These are phyloP conservation scores for Coemansia sp. DNA, from an alignment of 192 early-diverging fungal genomes.

Conservation along the genomic window DNA sequence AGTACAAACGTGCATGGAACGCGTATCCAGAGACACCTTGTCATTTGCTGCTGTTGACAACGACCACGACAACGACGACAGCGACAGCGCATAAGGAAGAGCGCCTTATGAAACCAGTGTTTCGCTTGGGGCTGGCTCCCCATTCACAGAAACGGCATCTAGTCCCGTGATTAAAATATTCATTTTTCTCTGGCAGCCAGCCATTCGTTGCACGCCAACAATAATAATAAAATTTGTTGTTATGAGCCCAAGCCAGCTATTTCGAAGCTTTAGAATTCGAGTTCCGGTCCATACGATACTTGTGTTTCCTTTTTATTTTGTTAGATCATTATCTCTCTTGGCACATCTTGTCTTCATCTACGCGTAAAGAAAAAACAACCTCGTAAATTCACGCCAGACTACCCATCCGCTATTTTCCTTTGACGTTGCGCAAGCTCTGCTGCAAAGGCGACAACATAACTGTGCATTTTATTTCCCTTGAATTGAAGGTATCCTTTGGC, in stretches of 20 bases:
- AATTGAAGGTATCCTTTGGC: background rate
- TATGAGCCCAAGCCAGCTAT: background rate
- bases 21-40: constrained; percentile 35
- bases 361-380: background rate
- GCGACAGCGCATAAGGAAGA: background rate
- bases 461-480: background rate
- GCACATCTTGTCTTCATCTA: constrained; percentile 1
- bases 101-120: too few species aligned
- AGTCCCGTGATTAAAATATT: background rate
- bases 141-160: too few species aligned
- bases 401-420: background rate
- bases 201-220: constrained; percentile 4
- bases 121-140: too few species aligned
- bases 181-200: background rate
- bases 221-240: too few species aligned
- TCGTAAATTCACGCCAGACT: background rate
- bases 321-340: background rate
- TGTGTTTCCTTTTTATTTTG: background rate
- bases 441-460: background rate
- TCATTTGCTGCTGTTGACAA: background rate
- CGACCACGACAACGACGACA: background rate
- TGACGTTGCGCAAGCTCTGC: constrained; percentile 1
- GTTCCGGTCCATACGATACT: background rate
- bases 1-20: constrained; percentile 40
- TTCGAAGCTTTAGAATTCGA: background rate